A percentile compares a stretch with the other conserved stretches of the same genome.
phyloP scores from a whole-genome alignment of 805 yeast species.

The Tetrapisispora namnaoensis region DNA sequence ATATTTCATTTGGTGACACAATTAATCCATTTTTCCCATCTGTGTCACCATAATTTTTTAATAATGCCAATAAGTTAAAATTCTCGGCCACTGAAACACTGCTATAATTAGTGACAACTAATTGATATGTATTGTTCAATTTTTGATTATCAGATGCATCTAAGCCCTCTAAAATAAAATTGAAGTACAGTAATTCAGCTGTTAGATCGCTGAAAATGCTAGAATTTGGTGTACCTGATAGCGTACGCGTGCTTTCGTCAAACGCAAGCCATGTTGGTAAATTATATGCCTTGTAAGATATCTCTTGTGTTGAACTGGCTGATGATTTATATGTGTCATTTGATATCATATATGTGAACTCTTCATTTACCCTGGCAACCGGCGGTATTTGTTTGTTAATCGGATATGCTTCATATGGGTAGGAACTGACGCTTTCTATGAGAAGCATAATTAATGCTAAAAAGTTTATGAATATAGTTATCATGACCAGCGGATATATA shows the following conservation, averaged over 20 bases:
- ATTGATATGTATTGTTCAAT: constrained; percentile 40
- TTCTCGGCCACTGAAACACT: constrained; percentile 38
- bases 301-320: constrained; percentile 29
- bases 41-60: constrained; percentile 59
- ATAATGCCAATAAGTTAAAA: constrained; percentile 35
- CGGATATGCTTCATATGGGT: constrained; percentile 30
- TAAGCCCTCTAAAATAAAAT: constrained; percentile 51
- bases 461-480: not conserved
- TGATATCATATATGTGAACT: constrained; percentile 58
- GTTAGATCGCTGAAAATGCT: constrained; percentile 13
- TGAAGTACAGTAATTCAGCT: constrained; percentile 38
- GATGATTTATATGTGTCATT: constrained; percentile 53
- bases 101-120: constrained; percentile 49
- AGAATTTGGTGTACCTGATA: constrained; percentile 57
- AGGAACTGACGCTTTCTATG: constrained; percentile 6
- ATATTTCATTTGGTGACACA: constrained; percentile 56
- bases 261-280: constrained; percentile 76
- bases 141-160: constrained; percentile 44
- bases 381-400: constrained; percentile 69
- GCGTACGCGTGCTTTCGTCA: constrained; percentile 47
- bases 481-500: not conserved
- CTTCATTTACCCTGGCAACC: constrained; percentile 62
- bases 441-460: not conserved
- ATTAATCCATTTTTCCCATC: constrained; percentile 71
- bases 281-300: constrained; percentile 46